These are phyloP conservation scores for Cylindrotheca fusiformis DNA, from an alignment of 108 stramenopile species.

Conservation along the genomic window DNA sequence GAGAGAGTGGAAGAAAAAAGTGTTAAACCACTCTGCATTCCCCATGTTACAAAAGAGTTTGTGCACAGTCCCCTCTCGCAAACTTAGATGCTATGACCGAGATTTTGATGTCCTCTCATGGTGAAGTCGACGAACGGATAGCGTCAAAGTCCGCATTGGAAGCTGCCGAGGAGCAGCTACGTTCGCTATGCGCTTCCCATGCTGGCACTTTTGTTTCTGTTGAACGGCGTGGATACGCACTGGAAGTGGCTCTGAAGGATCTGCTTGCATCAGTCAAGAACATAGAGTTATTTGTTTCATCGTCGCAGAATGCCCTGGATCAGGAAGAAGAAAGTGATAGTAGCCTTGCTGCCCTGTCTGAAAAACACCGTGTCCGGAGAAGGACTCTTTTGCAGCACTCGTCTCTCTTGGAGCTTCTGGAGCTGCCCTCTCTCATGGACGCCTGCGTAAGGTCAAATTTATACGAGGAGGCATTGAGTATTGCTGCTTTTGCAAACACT, in stretches of 20 bases:
- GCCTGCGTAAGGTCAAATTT: constrained; percentile 81
- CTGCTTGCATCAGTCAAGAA: constrained; percentile 40
- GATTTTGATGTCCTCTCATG: constrained; percentile 12
- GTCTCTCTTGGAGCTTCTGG: constrained; percentile 75
- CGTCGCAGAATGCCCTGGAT: constrained; percentile 58
- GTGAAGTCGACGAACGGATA: constrained; percentile 63
- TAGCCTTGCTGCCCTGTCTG: constrained; percentile 67
- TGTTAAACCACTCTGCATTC: no score
- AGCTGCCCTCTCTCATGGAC: constrained; percentile 85
- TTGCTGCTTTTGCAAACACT: constrained; percentile 85
- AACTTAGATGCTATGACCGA: no score
- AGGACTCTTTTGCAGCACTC: constrained; percentile 84
- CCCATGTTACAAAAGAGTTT: no score
- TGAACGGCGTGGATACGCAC: constrained; percentile 68
- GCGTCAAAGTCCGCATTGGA: constrained; percentile 67
- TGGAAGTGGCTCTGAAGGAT: constrained; percentile 55
- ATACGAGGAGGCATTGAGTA: constrained; percentile 82
- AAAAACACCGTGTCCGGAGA: constrained; percentile 78
- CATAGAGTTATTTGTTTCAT: constrained; percentile 39
- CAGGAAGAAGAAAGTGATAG: constrained; percentile 52
- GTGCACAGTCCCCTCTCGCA: neutral
- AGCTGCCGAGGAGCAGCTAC: constrained; percentile 73
- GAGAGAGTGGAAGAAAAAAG: no score
- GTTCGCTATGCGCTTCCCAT: constrained; percentile 69
- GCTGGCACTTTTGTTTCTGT: constrained; percentile 81